Base-by-base conservation (phyloP, 192 early-diverging fungal genomes). In the Backusella psychrophila region DNA sequence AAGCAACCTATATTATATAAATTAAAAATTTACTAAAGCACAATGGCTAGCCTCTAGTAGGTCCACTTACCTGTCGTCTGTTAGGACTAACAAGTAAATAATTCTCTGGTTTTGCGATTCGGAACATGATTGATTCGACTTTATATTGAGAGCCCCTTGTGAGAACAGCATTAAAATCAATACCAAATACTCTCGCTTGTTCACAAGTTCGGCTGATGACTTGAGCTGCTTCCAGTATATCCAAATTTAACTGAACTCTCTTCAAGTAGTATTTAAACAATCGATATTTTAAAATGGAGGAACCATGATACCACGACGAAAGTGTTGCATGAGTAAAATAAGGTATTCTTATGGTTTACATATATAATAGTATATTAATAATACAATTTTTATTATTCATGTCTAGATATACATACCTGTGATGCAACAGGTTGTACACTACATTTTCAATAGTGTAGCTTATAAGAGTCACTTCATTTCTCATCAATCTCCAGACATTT, bases 81-180 rank as follows among this genome's bases (percentile, higher is more conserved):
- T 87, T 93, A 0, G 97, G 95, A 12, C 93, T 90, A 19, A 94
- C 65, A 74, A 96, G 76, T 6, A 99, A 71, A 77, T 84, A 96
- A 42, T 96, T 96, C 82, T 96, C 91, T 0, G 91, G 91, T 31
- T 89, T 91, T 6, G 89, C 87, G 44, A 94, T 85, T 3, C 91
- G 87, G 23, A 91, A 80, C 88, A 94, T 88, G 33, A 96, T 85
- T 1, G 93, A 90, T 79, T 99, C 97, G 5, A 99, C 96, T 69
- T 93, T 93, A 80, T 91, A 96, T 81, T 99, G 97, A 4, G 96
- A 97, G 1, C 96, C 96, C 14, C 97, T 90, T 0, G 91, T 93
- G 1, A 99, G 78, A 21, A 96, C 94, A 19, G 94, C 94, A 71
- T 85, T 86, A 66, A 98, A 95, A 75, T 97, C 93, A 5, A 98